Evolutionary conservation across 2,329 filamentous ascomycete genomes (phyloP), one percentile per base, ranked within the genome.

Genomic region (Monilinia vaccinii-corymbosi): DNA sequence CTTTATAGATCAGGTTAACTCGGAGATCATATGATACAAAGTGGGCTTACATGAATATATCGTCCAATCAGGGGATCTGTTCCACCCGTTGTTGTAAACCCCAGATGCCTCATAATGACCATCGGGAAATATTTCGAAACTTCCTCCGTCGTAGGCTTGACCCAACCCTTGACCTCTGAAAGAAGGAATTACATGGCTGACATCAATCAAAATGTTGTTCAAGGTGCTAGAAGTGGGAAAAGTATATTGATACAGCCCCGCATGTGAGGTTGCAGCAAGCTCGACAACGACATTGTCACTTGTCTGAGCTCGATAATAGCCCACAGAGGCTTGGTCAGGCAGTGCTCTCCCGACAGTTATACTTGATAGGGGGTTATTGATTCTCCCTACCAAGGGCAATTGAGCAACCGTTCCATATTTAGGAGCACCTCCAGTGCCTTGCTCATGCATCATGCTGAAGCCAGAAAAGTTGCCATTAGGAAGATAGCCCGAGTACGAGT

Each of bases 331-430:
- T 58, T 75, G 64, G 62, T 86, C 77, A 28, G 77, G 65, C 65
- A 70, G 65, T 63, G 77, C 77, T 71, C 85, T 79, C 0, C 77
- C 77, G 28, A 84, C 76, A n/a, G 79, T 81, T 38, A 81, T 75
- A 63, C 81, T 78, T 5, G 73, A 75, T 28, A 87, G 72, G 2
- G 84, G 83, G 60, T 87, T 79, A 9, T 65, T 66, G 46, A 84
- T 71, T 18, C 68, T 69, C 0, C 81, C 81, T 0, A 79, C 66
- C 0, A 82, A 71, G 0, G 81, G 83, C 71, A 85, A 76, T 70
- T 85, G 83, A 1, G 81, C 75, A 36, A 85, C 80, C 1, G 86
- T 82, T 5, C 86, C 86, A 62, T 88, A 89, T 70, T 88, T 88
- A 1, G 86, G 84, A 1, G 83, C 83, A 1, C 86, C 86, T 9